Base-by-base conservation (phyloP, 2,329 filamentous ascomycete genomes). In the Domatiomyces globalis region DNA sequence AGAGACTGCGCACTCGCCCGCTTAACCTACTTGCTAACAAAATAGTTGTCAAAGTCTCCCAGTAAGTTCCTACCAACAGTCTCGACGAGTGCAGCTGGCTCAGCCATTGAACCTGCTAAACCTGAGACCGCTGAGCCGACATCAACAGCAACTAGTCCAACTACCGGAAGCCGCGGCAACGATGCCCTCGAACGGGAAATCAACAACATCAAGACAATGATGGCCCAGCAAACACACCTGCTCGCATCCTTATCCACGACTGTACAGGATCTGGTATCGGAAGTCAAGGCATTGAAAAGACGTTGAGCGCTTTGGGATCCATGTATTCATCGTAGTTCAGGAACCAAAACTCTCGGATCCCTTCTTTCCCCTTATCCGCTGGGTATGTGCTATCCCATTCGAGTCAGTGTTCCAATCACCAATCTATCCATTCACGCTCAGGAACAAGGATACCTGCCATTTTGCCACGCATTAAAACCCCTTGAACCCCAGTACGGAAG, bases 181-280 rank as follows among this genome's bases (percentile, higher is more conserved):
- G 52, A 54, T 17, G 53, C 54, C 9, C 18, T 57, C 42, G 56
- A 62, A 39, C 48, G 54, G 10, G 60, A 62, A 42, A 58, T 62
- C 46, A 55, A 57, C 42, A 60, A 60, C 48, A 47, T 62, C 45
- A 61, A 61, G 48, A 53, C 59, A 4, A 45, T 62, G 46, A 55
- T 62, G 45, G 60, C 60, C 44, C 57, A 60, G 48, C 60, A 62
- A 51, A 57, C 59, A 36, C 54, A 55, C 43, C 60, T 61, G 47
- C 47, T 62, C 39, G 56, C 54, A 33, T 53, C 47, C 19, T 45
- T 61, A 51, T 54, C 58, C 33, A 52, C 59, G 51, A 56, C 60
- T 18, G 45, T 62, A 48, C 48, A 57, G 22, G 57, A 59, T 47
- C 49, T 62, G 10, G 56, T 60, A 17, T 55, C 55, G 4, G 58